Evolutionary conservation across 768 basidiomycete species (phyloP).

Genomic region (Trametes cubensis): DNA sequence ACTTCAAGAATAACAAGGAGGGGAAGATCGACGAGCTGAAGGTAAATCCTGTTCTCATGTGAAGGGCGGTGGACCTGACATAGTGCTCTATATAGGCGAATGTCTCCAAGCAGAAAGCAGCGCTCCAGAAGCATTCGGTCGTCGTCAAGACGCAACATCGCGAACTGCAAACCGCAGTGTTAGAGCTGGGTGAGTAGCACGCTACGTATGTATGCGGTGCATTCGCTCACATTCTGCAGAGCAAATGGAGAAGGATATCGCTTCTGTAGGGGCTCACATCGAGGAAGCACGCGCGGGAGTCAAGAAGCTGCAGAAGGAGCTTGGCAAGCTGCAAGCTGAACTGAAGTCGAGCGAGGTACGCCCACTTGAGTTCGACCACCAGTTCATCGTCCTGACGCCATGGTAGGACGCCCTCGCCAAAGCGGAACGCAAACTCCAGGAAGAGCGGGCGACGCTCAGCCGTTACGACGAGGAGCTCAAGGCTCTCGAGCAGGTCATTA

Average conservation of each 20-base stretch:
- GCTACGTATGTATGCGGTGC: too few species aligned
- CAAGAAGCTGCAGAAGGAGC: constrained; percentile 60
- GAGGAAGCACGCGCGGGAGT: constrained; percentile 50
- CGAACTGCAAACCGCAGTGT: constrained; percentile 81
- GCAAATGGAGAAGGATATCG: constrained; percentile 78
- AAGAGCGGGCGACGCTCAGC: constrained; percentile 85
- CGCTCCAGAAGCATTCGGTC: constrained; percentile 78
- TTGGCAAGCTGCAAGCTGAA: constrained; percentile 58
- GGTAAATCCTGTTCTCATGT: constrained; percentile 43
- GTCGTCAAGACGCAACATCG: constrained; percentile 86
- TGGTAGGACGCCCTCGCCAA: constrained; percentile 57
- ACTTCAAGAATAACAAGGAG: constrained; percentile 99
- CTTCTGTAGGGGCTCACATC: constrained; percentile 47
- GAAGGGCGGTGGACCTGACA: not conserved
- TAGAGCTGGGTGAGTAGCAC: constrained; percentile 76
- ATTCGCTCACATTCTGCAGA: constrained; percentile 46
- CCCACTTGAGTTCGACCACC: not conserved
- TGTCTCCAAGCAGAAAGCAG: constrained; percentile 80
- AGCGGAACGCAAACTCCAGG: constrained; percentile 72
- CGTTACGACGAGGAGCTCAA: constrained; percentile 89
- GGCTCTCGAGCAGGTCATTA: constrained; percentile 79
- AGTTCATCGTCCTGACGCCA: not conserved
- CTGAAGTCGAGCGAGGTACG: constrained; percentile 49
- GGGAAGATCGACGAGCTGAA: constrained; percentile 95
- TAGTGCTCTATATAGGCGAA: constrained; percentile 51